Conservation (phyloP, 805 yeast genomes). For the Yamadazyma akitaensis region DNA sequence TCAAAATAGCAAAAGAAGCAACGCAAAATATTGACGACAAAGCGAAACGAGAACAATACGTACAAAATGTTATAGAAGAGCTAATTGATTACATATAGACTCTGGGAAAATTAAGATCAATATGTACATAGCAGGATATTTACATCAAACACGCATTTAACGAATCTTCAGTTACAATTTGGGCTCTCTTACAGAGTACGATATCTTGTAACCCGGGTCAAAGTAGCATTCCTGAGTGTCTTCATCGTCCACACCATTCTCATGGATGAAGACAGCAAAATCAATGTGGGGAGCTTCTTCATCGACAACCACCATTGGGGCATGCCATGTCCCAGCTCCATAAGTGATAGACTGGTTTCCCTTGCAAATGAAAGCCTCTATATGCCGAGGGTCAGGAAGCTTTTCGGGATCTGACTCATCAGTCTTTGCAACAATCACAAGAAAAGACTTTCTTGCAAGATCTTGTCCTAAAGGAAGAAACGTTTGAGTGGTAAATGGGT, state of each 20-base stretch:
- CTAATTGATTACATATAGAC: constrained; percentile 34
- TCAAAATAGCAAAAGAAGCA: constrained; percentile 34
- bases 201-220: constrained; percentile 51
- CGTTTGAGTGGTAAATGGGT: constrained; percentile 85
- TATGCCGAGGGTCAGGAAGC: constrained; percentile 58
- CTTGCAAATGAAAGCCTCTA: constrained; percentile 67
- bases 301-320: constrained; percentile 88
- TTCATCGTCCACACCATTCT: constrained; percentile 72
- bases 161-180: constrained; percentile 11
- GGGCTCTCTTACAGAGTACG: constrained; percentile 17
- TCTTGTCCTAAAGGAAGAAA: constrained; percentile 84
- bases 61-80: constrained; percentile 35
- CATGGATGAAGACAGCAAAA: constrained; percentile 86
- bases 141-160: too few relatives aligned
- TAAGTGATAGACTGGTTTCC: constrained; percentile 91
- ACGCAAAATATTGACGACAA: constrained; percentile 11
- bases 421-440: constrained; percentile 76
- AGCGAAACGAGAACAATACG: constrained; percentile 29
- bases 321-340: constrained; percentile 88
- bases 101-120: neutral
- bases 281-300: constrained; percentile 52
- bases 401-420: constrained; percentile 34
- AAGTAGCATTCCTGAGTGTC: constrained; percentile 81
- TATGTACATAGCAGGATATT: too few relatives aligned
- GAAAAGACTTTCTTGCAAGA: constrained; percentile 48